Evolutionary conservation across 164 flowering plant genomes (phyloP).

Genomic region (Warburgia ugandensis): DNA sequence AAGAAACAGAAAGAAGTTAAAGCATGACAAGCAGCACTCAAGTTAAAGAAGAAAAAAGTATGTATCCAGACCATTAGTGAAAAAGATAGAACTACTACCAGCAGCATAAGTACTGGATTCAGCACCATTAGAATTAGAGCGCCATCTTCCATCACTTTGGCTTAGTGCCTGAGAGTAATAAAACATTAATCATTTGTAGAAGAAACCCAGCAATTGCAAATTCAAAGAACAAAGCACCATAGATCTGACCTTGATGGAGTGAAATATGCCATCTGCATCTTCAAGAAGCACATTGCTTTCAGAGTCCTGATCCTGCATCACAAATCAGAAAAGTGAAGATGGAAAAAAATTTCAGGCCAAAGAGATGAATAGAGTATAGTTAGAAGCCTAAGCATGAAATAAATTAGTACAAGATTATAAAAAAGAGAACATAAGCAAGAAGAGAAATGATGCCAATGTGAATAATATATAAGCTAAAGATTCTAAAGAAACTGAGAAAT

Average conservation of each 20-base stretch:
- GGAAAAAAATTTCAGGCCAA: neutral
- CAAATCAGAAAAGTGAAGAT: neutral
- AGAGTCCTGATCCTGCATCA: slow-evolving; percentile 50
- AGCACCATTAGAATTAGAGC: slow-evolving; percentile 62
- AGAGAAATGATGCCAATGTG: neutral
- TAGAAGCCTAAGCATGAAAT: no score
- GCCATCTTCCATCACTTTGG: slow-evolving; percentile 99
- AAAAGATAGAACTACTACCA: slow-evolving; percentile 35
- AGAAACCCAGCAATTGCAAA: neutral
- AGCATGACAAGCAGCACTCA: no score
- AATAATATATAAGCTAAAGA: neutral
- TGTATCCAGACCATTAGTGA: no score
- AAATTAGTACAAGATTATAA: no score
- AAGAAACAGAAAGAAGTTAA: no score
- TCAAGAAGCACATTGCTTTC: slow-evolving; percentile 37
- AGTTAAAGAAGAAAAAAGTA: no score
- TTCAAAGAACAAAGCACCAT: neutral
- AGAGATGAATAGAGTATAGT: no score
- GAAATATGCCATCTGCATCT: slow-evolving; percentile 73
- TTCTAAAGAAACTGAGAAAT: neutral
- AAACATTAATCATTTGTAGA: neutral
- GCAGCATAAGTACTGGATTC: slow-evolving; percentile 87
- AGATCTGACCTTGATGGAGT: slow-evolving; percentile 68
- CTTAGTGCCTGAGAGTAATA: slow-evolving; percentile 61
- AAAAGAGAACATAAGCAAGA: no score